Evolutionary conservation across 495 filamentous ascomycete species (phyloP).

Genomic region (Penicillium canariense): DNA sequence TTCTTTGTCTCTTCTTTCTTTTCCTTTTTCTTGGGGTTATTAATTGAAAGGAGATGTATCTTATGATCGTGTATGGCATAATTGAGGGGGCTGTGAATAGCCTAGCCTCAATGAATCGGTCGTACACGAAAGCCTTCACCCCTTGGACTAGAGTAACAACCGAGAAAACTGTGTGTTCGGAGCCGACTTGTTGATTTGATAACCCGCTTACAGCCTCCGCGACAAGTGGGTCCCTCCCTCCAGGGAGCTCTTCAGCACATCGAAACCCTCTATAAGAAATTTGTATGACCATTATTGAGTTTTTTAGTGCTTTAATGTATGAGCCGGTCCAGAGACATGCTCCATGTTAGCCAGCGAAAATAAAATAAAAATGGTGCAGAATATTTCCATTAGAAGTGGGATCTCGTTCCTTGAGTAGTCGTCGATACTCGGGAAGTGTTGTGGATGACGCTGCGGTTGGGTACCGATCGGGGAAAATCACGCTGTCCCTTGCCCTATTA

Average conservation of each 20-base stretch:
- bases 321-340: neutral
- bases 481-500: conserved; percentile 15
- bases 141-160: too few relatives aligned
- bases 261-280: neutral
- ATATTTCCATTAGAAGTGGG: too few relatives aligned
- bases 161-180: neutral
- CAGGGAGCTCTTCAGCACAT: neutral
- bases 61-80: too few relatives aligned
- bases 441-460: conserved; percentile 1
- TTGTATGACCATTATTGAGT: too few relatives aligned
- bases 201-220: neutral
- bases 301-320: too few relatives aligned
- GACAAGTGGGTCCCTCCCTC: neutral
- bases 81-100: too few relatives aligned
- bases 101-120: too few relatives aligned
- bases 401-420: neutral
- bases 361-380: neutral
- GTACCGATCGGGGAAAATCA: conserved; percentile 6
- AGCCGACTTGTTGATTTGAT: neutral
- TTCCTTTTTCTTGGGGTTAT: too few relatives aligned
- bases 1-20: too few relatives aligned
- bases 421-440: neutral
- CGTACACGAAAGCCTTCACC: too few relatives aligned
- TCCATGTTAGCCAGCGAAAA: neutral
- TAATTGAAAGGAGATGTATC: too few relatives aligned